Evolutionary conservation across 805 yeast species (phyloP).

Genomic region (Candida ulmi): DNA sequence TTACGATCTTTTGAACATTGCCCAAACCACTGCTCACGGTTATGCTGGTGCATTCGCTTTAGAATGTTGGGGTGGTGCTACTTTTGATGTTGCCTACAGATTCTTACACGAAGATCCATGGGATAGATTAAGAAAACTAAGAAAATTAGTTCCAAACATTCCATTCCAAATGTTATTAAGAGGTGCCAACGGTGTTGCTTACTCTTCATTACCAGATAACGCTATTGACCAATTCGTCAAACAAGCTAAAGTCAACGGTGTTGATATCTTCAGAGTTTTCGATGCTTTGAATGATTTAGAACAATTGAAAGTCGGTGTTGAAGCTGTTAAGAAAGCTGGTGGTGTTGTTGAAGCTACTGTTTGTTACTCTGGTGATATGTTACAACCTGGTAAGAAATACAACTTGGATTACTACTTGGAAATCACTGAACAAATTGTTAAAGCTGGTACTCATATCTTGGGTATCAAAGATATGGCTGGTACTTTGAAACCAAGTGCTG

Average conservation of each 20-base stretch:
- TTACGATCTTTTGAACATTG: conserved; percentile 83
- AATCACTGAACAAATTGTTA: conserved; percentile 77
- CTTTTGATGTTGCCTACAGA: conserved; percentile 98
- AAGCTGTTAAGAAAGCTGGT: conserved; percentile 96
- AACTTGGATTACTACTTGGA: conserved; percentile 83
- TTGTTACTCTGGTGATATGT: conserved; percentile 99
- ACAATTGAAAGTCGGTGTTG: conserved; percentile 95
- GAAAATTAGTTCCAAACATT: conserved; percentile 91
- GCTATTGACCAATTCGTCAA: conserved; percentile 96
- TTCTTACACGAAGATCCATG: conserved; percentile 98
- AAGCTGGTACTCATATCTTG: conserved; percentile 91
- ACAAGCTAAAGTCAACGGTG: conserved; percentile 94
- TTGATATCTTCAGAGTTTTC: conserved; percentile 95
- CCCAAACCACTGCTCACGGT: conserved; percentile 90
- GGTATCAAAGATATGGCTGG: conserved; percentile 99
- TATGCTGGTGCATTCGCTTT: conserved; percentile 86
- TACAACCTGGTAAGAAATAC: conserved; percentile 92
- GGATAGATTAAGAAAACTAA: conserved; percentile 86
- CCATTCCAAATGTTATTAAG: conserved; percentile 99
- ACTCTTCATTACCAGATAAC: conserved; percentile 95
- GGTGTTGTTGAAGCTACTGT: conserved; percentile 99
- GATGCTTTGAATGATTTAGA: conserved; percentile 97
- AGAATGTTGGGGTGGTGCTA: conserved; percentile 99
- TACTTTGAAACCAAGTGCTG: conserved; percentile 94
- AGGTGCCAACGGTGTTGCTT: conserved; percentile 99